phyloP scores from a whole-genome alignment of 1,284 basidiomycete genomes.

The Apiotrichum siamense region DNA sequence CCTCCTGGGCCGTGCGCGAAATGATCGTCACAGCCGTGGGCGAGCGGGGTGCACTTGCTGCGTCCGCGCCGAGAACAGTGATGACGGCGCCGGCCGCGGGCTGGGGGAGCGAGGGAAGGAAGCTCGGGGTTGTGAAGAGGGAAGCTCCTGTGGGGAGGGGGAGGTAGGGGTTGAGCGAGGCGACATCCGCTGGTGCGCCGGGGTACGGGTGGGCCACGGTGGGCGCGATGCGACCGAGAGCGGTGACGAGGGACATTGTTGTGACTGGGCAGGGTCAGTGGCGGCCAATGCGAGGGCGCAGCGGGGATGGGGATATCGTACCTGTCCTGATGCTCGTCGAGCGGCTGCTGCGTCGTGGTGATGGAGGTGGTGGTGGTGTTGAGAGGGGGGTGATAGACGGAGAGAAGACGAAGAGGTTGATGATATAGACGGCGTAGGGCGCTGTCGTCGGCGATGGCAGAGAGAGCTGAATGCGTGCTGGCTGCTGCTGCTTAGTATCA shows the following conservation, averaged over 20 bases:
- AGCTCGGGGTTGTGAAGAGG: constrained; percentile 38
- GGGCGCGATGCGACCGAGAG: constrained; percentile 34
- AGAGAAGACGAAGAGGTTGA: background rate
- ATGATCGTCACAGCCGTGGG: constrained; percentile 54
- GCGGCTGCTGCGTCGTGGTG: background rate
- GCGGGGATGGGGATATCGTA: too few relatives aligned
- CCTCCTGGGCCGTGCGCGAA: constrained; percentile 60
- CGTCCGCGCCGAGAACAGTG: constrained; percentile 35
- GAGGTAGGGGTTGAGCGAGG: constrained; percentile 43
- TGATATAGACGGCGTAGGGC: background rate
- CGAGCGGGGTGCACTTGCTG: constrained; percentile 25
- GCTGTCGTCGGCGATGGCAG: too few relatives aligned
- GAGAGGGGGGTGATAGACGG: background rate
- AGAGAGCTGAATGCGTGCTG: background rate
- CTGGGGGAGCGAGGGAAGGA: constrained; percentile 37
- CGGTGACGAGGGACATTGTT: constrained; percentile 31
- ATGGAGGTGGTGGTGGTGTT: too few relatives aligned
- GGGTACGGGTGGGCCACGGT: constrained; percentile 39
- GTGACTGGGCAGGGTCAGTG: too few relatives aligned
- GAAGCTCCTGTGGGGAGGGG: constrained; percentile 33
- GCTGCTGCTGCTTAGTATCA: too few relatives aligned
- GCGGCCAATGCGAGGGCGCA: too few relatives aligned
- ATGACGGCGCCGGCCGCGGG: constrained; percentile 23
- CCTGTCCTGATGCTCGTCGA: constrained; percentile 1
- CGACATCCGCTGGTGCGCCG: constrained; percentile 18